Base-by-base conservation (phyloP, 2,329 filamentous ascomycete species). In the Apiospora phragmitis region DNA sequence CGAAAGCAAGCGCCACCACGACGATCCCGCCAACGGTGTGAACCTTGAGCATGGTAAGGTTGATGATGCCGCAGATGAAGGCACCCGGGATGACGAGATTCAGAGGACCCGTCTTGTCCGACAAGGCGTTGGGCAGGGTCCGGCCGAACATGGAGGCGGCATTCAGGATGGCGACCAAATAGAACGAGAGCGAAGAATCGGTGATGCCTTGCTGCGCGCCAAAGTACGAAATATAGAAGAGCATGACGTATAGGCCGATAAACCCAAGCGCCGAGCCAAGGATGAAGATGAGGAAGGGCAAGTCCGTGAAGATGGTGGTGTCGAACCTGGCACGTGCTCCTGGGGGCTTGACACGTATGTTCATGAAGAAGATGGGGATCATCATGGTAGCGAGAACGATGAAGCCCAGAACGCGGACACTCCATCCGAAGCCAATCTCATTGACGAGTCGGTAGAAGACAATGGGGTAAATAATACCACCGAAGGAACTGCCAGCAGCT, bases 151-250 rank as follows among this genome's bases (percentile, higher is more conserved):
- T 75, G 76, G 65, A 67, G 26, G 65, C 75, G 74, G 32, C 75
- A 74, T 87, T 88, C 77, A 92, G 88, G 73, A 92, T 90, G 11
- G 86, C 81, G 4, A 88, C 73, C 35, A 88, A 76, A 73, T 88
- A 88, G 1, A 82, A 81, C 11, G 84, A 77, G 67, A 88, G 76
- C 71, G 42, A 79, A 4, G 70, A 29, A 18, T 73, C 68, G 11
- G 71, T 73, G 43, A 75, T 66, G n/a, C 72, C 71, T 38, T 68
- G 69, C 38, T 72, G 70, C 32, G 71, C 35, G 9, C 71, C 67
- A 73, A 79, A 82, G n/a, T 74, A 78, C 1, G 77, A 76, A 69
- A 85, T 75, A 69, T 84, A 85, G 74, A 83, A 85, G 72, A 84
- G 84, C 0, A 82, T 81, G 67, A 85, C 83, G 68, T 84, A 85